These are phyloP conservation scores for Dipteronia sinensis DNA, from an alignment of 345 rosid genomes.

Conservation along the genomic window DNA sequence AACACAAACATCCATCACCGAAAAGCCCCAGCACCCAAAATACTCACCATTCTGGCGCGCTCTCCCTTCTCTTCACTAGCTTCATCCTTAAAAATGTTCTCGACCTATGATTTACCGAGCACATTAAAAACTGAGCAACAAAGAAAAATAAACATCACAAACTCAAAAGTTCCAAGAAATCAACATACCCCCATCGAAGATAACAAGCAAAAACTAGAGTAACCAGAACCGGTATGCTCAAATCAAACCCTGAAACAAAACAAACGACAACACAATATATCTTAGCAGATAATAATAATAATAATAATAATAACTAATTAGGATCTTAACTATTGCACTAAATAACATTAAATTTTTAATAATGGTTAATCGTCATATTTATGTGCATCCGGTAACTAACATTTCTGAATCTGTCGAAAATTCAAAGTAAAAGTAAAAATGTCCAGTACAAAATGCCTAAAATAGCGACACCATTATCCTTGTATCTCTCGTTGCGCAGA, in stretches of 20 bases:
- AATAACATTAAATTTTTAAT: not conserved
- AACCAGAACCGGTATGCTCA: constrained; percentile 16
- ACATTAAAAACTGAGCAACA: constrained; percentile 3
- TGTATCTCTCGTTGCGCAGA: no score
- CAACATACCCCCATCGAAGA: constrained; percentile 37
- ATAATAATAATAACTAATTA: constrained; percentile 2
- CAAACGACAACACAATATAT: not conserved
- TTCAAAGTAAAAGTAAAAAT: not conserved
- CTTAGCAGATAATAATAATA: not conserved
- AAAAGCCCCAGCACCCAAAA: not conserved
- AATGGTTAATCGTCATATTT: not conserved
- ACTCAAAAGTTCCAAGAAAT: constrained; percentile 5
- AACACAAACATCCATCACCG: not conserved
- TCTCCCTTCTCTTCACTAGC: constrained; percentile 96
- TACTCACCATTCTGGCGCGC: constrained; percentile 89
- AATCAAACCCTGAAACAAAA: constrained; percentile 24
- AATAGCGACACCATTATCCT: not conserved
- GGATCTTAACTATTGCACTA: not conserved
- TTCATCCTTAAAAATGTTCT: constrained; percentile 80
- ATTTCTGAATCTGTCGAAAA: not conserved
- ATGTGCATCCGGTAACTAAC: not conserved
- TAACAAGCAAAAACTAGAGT: not conserved
- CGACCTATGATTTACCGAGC: constrained; percentile 46
- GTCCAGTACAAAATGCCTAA: not conserved
- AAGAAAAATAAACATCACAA: not conserved